These are phyloP conservation scores for Diplodia seriata DNA, from an alignment of 2,329 filamentous ascomycete species.

Conservation along the genomic window DNA sequence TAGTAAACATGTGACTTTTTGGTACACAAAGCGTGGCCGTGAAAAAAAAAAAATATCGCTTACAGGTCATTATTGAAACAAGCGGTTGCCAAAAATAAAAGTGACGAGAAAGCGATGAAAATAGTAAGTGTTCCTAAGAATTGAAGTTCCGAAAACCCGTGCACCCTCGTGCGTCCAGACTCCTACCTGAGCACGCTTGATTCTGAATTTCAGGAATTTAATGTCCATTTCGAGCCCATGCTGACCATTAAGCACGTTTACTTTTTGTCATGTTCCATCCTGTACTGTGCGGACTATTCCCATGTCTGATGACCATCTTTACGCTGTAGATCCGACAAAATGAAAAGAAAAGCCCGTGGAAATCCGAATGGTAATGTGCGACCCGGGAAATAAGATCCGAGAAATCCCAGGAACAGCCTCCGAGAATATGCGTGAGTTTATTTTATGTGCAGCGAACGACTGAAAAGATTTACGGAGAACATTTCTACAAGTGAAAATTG, in stretches of 20 bases:
- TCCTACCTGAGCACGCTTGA: background rate
- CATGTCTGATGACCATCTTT: slow-evolving; percentile 1
- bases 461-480: background rate
- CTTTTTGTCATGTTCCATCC: background rate
- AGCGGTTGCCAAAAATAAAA: background rate
- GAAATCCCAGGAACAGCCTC: background rate
- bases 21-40: slow-evolving; percentile 1
- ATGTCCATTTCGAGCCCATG: background rate
- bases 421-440: background rate
- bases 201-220: background rate
- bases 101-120: background rate
- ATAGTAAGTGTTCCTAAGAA: too few species aligned
- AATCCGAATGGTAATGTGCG: background rate
- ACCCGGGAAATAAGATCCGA: background rate
- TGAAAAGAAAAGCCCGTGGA: too few species aligned
- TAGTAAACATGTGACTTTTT: background rate
- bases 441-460: slow-evolving; percentile 21
- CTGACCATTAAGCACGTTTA: background rate
- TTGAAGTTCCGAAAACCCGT: background rate
- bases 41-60: background rate
- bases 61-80: background rate
- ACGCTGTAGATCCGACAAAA: background rate
- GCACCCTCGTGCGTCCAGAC: background rate
- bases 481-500: slow-evolving; percentile 19
- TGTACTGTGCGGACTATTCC: background rate